Percentiles rank a stretch among this genome's conserved stretches.
These are phyloP conservation scores for Cryptococcus hybrid DNA, from an alignment of 1,284 basidiomycete genomes.

Conservation along the genomic window DNA sequence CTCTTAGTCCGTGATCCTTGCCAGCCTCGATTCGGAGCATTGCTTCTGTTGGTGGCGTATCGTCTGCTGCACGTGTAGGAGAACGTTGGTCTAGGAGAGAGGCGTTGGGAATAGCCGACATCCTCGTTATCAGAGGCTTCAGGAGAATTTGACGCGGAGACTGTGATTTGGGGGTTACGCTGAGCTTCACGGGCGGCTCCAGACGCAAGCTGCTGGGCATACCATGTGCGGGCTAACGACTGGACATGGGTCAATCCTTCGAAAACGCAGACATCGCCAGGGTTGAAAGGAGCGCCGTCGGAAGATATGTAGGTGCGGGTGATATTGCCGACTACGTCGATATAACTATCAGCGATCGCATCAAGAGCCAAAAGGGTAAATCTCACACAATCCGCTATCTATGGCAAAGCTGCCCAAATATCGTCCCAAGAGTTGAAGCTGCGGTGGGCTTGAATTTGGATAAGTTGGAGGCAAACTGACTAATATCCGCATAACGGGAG, in stretches of 20 bases:
- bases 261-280: constrained; percentile 77
- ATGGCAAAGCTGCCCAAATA: constrained; percentile 70
- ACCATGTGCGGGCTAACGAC: constrained; percentile 67
- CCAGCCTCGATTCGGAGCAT: constrained; percentile 1
- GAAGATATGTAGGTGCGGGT: constrained; percentile 77
- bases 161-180: constrained; percentile 22
- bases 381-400: constrained; percentile 42
- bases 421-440: constrained; percentile 77
- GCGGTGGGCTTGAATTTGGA: constrained; percentile 67
- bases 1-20: constrained; percentile 54
- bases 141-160: background rate
- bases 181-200: constrained; percentile 61
- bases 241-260: constrained; percentile 80
- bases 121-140: background rate
- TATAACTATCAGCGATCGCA: no score
- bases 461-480: constrained; percentile 73
- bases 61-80: constrained; percentile 4
- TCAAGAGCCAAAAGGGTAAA: background rate
- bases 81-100: constrained; percentile 4
- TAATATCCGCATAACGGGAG: constrained; percentile 58
- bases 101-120: background rate
- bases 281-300: constrained; percentile 68
- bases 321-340: constrained; percentile 60
- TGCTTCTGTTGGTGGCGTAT: background rate
- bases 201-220: constrained; percentile 60